phyloP scores from a whole-genome alignment of 2,329 filamentous ascomycete genomes.

The Alternaria sp. region DNA sequence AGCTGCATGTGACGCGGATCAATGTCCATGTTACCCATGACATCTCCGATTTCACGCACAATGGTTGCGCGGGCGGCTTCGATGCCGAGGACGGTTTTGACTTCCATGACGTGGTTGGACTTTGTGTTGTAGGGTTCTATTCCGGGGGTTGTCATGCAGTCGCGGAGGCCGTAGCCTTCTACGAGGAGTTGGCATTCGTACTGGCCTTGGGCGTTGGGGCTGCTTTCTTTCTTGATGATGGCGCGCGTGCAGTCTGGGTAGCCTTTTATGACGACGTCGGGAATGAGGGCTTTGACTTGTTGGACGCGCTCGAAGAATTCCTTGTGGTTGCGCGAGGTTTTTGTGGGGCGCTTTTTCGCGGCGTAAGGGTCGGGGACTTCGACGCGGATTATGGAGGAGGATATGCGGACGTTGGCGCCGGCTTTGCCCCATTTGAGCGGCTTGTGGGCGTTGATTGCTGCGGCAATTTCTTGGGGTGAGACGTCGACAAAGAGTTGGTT shows the following conservation, averaged over 20 bases:
- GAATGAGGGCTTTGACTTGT: constrained; percentile 80
- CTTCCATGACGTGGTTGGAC: constrained; percentile 91
- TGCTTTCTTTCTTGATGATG: constrained; percentile 82
- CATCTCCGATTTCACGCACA: constrained; percentile 81
- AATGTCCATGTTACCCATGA: constrained; percentile 95
- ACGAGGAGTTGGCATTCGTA: constrained; percentile 69
- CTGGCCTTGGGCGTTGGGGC: constrained; percentile 69
- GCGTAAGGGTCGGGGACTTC: constrained; percentile 62
- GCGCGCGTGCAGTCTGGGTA: constrained; percentile 85
- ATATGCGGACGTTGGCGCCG: constrained; percentile 62
- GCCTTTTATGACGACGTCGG: constrained; percentile 84
- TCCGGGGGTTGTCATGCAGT: constrained; percentile 92
- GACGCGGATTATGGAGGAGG: constrained; percentile 68
- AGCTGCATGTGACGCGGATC: constrained; percentile 98
- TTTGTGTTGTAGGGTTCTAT: constrained; percentile 77
- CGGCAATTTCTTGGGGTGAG: constrained; percentile 72
- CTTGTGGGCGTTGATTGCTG: constrained; percentile 78
- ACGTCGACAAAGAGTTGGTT: constrained; percentile 83
- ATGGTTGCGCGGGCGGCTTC: constrained; percentile 92
- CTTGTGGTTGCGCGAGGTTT: constrained; percentile 53
- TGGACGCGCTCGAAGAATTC: constrained; percentile 81
- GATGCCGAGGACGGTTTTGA: constrained; percentile 84
- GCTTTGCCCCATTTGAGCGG: constrained; percentile 76
- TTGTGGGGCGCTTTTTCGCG: constrained; percentile 36
- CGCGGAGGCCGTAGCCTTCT: constrained; percentile 88